Conservation (phyloP, 768 basidiomycete species). For the Hypsizygus marmoreus region DNA sequence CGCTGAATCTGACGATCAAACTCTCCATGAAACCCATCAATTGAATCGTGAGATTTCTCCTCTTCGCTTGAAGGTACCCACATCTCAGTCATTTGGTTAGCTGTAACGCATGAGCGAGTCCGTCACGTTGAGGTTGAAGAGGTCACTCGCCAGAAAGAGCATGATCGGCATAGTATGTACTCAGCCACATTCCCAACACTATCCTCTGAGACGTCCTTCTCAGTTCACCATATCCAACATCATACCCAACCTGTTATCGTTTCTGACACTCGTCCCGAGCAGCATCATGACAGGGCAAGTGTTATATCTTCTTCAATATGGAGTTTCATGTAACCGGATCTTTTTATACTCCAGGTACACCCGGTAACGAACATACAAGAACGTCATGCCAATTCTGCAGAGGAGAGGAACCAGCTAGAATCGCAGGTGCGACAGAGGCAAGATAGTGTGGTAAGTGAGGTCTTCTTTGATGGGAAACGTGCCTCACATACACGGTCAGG, state of each 20-base stretch:
- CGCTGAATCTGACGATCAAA: too few species aligned
- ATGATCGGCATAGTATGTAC: slow-evolving; percentile 35
- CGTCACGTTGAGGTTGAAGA: slow-evolving; percentile 32
- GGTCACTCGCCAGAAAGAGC: slow-evolving; percentile 31
- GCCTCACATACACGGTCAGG: too few species aligned
- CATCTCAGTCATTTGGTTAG: slow-evolving; percentile 6
- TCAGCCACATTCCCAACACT: neutral
- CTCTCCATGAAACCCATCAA: slow-evolving; percentile 5
- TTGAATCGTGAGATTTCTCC: slow-evolving; percentile 5
- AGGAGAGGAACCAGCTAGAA: slow-evolving; percentile 5
- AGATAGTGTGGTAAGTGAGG: slow-evolving; percentile 5
- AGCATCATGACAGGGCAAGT: slow-evolving; percentile 26
- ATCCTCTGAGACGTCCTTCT: neutral
- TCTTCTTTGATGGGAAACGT: too few species aligned
- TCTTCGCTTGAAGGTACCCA: neutral
- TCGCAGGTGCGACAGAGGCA: neutral
- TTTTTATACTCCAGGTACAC: neutral
- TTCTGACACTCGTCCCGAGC: slow-evolving; percentile 25
- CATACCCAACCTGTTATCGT: slow-evolving; percentile 36
- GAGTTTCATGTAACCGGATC: neutral
- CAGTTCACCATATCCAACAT: slow-evolving; percentile 41
- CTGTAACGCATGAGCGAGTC: slow-evolving; percentile 29
- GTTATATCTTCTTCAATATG: neutral
- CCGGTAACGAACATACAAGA: neutral
- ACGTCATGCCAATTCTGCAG: slow-evolving; percentile 5